phyloP scores from a whole-genome alignment of 2,329 filamentous ascomycete species.

The Cladophialophora yegresii region DNA sequence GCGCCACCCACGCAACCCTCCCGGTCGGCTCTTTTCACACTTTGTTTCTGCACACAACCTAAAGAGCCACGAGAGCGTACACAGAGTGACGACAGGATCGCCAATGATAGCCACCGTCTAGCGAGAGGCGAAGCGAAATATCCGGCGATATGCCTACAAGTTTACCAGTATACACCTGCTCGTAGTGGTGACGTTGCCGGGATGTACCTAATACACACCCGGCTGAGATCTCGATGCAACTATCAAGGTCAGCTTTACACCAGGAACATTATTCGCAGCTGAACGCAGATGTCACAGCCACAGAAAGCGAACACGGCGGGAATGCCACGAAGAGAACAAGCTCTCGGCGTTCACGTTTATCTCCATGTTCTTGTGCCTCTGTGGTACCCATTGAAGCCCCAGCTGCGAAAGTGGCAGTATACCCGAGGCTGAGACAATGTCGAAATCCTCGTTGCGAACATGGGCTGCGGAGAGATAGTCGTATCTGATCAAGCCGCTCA shows the following conservation, averaged over 20 bases:
- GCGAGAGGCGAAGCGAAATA: constrained; percentile 9
- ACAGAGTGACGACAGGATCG: constrained; percentile 14
- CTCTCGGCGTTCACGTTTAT: neutral
- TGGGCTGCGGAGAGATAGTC: neutral
- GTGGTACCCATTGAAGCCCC: neutral
- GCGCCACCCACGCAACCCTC: constrained; percentile 10
- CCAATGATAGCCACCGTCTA: constrained; percentile 13
- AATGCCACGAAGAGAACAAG: neutral
- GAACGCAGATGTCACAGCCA: neutral
- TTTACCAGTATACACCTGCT: neutral
- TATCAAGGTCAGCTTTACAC: neutral
- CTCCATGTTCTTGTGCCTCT: neutral
- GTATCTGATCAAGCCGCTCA: neutral
- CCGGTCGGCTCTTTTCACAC: neutral
- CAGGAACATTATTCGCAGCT: neutral
- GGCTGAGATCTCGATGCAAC: neutral
- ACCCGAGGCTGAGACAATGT: neutral
- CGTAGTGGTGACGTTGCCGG: neutral
- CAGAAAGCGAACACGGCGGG: neutral
- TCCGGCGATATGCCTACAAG: constrained; percentile 1
- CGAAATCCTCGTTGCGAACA: neutral
- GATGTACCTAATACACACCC: too few species aligned
- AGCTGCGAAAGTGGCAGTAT: neutral
- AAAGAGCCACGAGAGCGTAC: neutral
- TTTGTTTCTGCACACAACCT: neutral